Base-by-base conservation (phyloP, 1,139 yeast genomes). In the Sugiyamaella paludigena region DNA sequence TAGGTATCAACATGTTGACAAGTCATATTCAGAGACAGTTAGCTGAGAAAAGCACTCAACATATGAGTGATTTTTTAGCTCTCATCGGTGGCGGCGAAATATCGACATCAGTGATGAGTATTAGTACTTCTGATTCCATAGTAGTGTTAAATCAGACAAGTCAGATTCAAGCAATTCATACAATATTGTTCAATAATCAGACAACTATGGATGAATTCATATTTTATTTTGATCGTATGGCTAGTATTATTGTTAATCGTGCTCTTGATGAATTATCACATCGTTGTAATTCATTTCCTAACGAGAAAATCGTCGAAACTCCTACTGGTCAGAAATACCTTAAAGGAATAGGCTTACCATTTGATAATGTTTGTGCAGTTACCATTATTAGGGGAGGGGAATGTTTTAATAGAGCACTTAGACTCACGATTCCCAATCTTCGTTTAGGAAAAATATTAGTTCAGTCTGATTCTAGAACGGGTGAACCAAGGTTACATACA, bases 311-410 rank as follows among this genome's bases (percentile, higher is more conserved):
- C 0, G 69, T 88, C 44, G 27, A 40, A 16, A 82, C 91, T 0
- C 81, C 84, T 0, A 58, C 68, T 2, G 75, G 73, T 7, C 49
- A 67, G 39, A 38, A 41, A 1, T 68, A 68, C 45, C 24, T 19
- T 19, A 47, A 68, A 0, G 81, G 91, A 0, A 64, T 76, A 58
- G 59, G 38, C 71, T 70, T 48, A 61, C 63, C 58, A 9, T 55
- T 66, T 31, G 79, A 78, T 51, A 75, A 77, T 24, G 69, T 87
- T 7, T 73, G 85, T 32, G 92, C 95, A 0, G 84, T 89, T 5
- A 83, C 84, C 53, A 81, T 91, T 44, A 83, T 92, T 40, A 75
- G 96, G 55, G 91, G 96, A 1, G 98, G 98, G 3, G 97, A 89
- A 64, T 87, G 96, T 63, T 91, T 91, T 62, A 83, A 86, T 78